Evolutionary conservation across 2,329 filamentous ascomycete genomes (phyloP).

Genomic region (Cercospora sp.): DNA sequence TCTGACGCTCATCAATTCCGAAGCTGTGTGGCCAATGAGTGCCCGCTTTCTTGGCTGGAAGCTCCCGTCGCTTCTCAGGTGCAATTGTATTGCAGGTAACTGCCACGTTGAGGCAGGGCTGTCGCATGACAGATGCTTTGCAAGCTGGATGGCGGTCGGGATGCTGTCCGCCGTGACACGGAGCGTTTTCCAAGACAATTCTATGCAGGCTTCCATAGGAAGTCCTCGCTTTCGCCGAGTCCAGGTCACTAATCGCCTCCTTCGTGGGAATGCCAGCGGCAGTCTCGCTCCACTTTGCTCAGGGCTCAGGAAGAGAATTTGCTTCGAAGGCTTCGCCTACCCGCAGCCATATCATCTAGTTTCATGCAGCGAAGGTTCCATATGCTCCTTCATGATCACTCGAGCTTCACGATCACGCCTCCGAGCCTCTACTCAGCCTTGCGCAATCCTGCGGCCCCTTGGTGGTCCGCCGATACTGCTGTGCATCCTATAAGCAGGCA

Average conservation of each 20-base stretch:
- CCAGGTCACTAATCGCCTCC: background rate
- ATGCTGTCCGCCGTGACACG: background rate
- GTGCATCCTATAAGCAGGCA: background rate
- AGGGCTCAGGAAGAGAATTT: background rate
- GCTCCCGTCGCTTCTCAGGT: background rate
- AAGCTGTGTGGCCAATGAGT: constrained; percentile 1
- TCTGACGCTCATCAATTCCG: background rate
- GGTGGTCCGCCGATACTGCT: background rate
- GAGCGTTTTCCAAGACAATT: background rate
- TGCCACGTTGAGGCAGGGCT: constrained; percentile 6
- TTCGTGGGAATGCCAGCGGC: background rate
- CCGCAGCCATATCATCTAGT: background rate
- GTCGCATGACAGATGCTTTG: constrained; percentile 1
- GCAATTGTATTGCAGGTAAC: background rate
- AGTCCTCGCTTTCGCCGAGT: background rate
- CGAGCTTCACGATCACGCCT: background rate
- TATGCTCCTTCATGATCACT: background rate
- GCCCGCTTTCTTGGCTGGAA: background rate
- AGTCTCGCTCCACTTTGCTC: background rate
- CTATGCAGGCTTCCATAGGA: background rate
- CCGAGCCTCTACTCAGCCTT: background rate
- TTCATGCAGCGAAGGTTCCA: background rate
- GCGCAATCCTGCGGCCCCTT: background rate
- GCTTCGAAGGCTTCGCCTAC: background rate
- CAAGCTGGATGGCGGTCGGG: background rate